Evolutionary conservation across 192 early-diverging fungal species (phyloP).

Genomic region (Coemansia sp.): DNA sequence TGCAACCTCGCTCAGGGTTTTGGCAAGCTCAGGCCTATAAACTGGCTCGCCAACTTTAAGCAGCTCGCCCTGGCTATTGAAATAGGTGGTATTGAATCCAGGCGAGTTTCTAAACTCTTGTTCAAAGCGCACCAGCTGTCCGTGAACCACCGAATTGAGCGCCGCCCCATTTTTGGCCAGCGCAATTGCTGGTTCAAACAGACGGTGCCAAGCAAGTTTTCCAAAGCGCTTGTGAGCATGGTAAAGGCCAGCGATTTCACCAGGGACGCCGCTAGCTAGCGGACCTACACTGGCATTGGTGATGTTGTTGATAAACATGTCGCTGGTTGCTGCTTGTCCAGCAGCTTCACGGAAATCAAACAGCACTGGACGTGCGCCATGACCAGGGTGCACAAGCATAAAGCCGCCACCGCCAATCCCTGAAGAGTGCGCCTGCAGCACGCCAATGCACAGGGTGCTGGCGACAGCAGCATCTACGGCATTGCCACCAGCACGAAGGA

Average conservation of each 20-base stretch:
- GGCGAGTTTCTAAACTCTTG: constrained; percentile 25
- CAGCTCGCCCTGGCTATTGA: constrained; percentile 69
- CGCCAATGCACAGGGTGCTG: constrained; percentile 79
- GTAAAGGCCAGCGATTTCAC: constrained; percentile 86
- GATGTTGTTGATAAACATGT: constrained; percentile 82
- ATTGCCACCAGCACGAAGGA: constrained; percentile 80
- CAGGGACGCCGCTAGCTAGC: constrained; percentile 74
- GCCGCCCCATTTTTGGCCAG: constrained; percentile 75
- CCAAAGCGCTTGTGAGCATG: constrained; percentile 77
- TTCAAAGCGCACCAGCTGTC: constrained; percentile 33
- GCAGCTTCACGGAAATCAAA: constrained; percentile 91
- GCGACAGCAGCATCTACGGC: constrained; percentile 90
- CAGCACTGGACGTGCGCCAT: constrained; percentile 57
- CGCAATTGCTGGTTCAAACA: constrained; percentile 75
- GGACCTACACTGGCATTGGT: constrained; percentile 69
- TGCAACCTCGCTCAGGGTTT: constrained; percentile 65
- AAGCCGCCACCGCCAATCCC: constrained; percentile 97
- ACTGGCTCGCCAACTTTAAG: constrained; percentile 68
- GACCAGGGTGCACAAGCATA: constrained; percentile 71
- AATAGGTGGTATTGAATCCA: constrained; percentile 51
- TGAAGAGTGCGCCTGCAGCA: constrained; percentile 82
- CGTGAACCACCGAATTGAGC: constrained; percentile 53
- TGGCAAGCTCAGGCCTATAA: constrained; percentile 57
- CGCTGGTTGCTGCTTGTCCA: constrained; percentile 62
- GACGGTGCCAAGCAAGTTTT: constrained; percentile 73